Conservation (phyloP, 1,139 yeast species). For the Geotrichum restrictum region DNA sequence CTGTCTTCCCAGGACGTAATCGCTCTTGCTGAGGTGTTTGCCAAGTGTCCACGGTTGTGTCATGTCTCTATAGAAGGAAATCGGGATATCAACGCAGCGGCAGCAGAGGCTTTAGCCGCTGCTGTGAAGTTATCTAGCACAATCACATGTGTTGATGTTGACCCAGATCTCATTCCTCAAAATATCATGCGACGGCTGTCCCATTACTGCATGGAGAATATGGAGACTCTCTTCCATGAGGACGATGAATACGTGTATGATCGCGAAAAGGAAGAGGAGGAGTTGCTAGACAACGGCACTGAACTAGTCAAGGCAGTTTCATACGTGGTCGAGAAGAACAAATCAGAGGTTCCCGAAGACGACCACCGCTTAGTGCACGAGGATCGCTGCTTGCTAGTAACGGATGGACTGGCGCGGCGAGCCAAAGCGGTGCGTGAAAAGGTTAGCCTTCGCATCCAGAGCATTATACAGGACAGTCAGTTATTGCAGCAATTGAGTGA, state of each 20-base stretch:
- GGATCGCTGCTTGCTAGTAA: constrained; percentile 23
- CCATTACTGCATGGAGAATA: constrained; percentile 74
- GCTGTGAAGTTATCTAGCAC: constrained; percentile 64
- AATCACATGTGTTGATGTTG: constrained; percentile 68
- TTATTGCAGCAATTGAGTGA: neutral
- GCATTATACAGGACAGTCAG: constrained; percentile 25
- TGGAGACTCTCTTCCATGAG: constrained; percentile 46
- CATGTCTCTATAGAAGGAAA: constrained; percentile 76
- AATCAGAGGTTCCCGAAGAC: constrained; percentile 24
- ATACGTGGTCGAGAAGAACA: constrained; percentile 28
- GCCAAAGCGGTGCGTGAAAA: constrained; percentile 31
- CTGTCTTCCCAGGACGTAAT: constrained; percentile 60
- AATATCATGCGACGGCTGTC: constrained; percentile 75
- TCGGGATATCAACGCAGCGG: constrained; percentile 50
- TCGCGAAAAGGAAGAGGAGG: constrained; percentile 37
- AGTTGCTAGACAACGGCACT: constrained; percentile 31
- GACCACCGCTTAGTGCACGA: neutral
- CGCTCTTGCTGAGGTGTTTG: constrained; percentile 65
- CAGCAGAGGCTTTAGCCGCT: constrained; percentile 65
- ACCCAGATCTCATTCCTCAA: constrained; percentile 63
- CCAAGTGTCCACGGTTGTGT: constrained; percentile 61
- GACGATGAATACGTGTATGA: constrained; percentile 35
- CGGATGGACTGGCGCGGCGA: constrained; percentile 31
- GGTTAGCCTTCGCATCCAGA: constrained; percentile 31
- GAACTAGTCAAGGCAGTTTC: constrained; percentile 34